These are phyloP conservation scores for Mrakia frigida DNA, from an alignment of 768 basidiomycete species.

Conservation along the genomic window DNA sequence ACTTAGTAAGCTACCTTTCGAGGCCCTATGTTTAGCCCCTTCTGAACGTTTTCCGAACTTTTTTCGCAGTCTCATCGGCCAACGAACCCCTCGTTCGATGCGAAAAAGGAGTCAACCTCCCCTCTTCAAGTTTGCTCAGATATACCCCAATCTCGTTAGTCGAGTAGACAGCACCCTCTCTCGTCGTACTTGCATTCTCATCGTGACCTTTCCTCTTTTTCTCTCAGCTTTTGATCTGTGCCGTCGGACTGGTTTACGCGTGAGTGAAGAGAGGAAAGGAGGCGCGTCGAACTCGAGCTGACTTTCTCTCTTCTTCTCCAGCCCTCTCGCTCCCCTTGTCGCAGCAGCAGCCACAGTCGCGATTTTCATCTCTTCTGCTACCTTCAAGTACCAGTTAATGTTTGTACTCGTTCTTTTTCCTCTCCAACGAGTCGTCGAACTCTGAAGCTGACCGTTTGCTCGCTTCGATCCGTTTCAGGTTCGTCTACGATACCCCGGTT, in stretches of 20 bases:
- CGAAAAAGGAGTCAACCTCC: not conserved
- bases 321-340: slow-evolving; percentile 21
- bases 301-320: not conserved
- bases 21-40: not conserved
- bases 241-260: slow-evolving; percentile 17
- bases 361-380: not conserved
- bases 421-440: too few species aligned
- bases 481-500: not conserved
- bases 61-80: not conserved
- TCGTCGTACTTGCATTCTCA: too few species aligned
- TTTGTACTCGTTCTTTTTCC: not conserved
- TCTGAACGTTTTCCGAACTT: not conserved
- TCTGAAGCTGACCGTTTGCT: too few species aligned
- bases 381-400: slow-evolving; percentile 3
- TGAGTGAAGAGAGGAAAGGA: not conserved
- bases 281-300: not conserved
- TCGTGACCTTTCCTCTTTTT: not conserved
- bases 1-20: not conserved
- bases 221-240: slow-evolving; percentile 2
- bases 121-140: slow-evolving; percentile 14
- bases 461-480: too few species aligned
- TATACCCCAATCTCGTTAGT: slow-evolving; percentile 6
- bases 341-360: not conserved
- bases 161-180: too few species aligned
- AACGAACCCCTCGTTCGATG: slow-evolving; percentile 10